These are phyloP conservation scores for Globisporangium uncinulatum DNA, from an alignment of 352 stramenopile species.

Conservation along the genomic window DNA sequence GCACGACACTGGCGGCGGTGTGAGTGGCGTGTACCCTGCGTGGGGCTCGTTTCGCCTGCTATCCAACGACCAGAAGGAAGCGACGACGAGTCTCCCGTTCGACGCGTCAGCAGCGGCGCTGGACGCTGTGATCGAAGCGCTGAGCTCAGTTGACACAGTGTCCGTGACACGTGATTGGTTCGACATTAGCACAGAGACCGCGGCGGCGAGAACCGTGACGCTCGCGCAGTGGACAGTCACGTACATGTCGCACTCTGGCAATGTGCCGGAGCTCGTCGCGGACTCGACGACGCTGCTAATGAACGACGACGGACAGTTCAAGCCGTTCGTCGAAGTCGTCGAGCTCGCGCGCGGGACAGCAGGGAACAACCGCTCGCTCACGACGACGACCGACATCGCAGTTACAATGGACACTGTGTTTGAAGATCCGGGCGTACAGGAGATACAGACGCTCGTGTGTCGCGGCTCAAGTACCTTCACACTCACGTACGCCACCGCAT, in stretches of 20 bases:
- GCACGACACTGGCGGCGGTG: constrained; percentile 38
- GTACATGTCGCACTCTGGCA: constrained; percentile 48
- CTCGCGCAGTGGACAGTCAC: constrained; percentile 72
- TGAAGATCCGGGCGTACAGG: constrained; percentile 60
- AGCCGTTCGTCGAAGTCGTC: constrained; percentile 40
- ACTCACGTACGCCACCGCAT: constrained; percentile 24
- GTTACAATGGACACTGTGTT: constrained; percentile 45
- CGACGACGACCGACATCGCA: constrained; percentile 37
- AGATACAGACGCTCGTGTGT: constrained; percentile 63
- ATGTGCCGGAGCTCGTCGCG: constrained; percentile 36
- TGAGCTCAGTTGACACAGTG: constrained; percentile 78
- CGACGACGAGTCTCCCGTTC: constrained; percentile 56
- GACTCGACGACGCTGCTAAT: constrained; percentile 37
- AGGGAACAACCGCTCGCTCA: constrained; percentile 68
- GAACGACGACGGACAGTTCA: constrained; percentile 42
- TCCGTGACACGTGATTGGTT: constrained; percentile 73
- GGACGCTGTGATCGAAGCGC: constrained; percentile 62
- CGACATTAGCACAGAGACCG: constrained; percentile 39
- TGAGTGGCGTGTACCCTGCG: constrained; percentile 78
- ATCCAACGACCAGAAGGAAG: constrained; percentile 35
- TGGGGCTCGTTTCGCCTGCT: constrained; percentile 82
- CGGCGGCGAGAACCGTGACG: constrained; percentile 24
- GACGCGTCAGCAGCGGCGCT: constrained; percentile 48
- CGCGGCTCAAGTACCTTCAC: constrained; percentile 39
- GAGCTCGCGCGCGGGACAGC: constrained; percentile 47